Evolutionary conservation across 805 yeast genomes (phyloP), one percentile per base, ranked within the genome.

Genomic region (Suhomyces pyralidae): DNA sequence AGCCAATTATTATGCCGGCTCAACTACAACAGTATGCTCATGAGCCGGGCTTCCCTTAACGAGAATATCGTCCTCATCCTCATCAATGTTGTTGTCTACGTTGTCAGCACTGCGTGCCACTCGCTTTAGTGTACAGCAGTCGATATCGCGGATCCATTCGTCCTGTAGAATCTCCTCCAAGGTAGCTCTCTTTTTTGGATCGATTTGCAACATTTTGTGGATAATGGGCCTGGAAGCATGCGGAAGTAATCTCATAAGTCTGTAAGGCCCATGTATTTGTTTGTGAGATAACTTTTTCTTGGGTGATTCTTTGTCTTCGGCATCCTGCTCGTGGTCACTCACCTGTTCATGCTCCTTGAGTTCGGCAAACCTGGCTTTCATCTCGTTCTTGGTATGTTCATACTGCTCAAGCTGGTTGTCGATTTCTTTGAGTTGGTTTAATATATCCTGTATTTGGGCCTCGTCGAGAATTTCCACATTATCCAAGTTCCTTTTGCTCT

Each of bases 221-320:
- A 88, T 75, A 9, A 88, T 74, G 10, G 93, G 94, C 67, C 96
- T 79, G 14, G 94, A 75, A 7, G 93, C 91, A 66, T 88, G 96
- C 4, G 96, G 96, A 36, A 88, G 70, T 48, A 88, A 71, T 69
- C 96, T 81, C 85, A 88, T 82, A 58, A 88, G 72, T 64, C 96
- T 76, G 69, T 88, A 88, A 9, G 94, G 93, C 6, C 96, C 96
- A 61, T 87, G 91, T 22, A 87, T 82, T 56, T 83, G 85, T 59
- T 81, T 82, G 60, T 74, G 79, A 28, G 61, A 58, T n/a, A 68
- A 45, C 34, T 73, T 60, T 57, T 78, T 75, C 49, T 64, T 59
- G 10, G 49, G 43, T 55, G 51, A 52, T 6, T 55, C 60, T 38
- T 63, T 61, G 17, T 51, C 58, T 34, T 34, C 24, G 26, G 8